Evolutionary conservation across 1,284 basidiomycete species (phyloP).

Genomic region (Ceratobasidium sp.): DNA sequence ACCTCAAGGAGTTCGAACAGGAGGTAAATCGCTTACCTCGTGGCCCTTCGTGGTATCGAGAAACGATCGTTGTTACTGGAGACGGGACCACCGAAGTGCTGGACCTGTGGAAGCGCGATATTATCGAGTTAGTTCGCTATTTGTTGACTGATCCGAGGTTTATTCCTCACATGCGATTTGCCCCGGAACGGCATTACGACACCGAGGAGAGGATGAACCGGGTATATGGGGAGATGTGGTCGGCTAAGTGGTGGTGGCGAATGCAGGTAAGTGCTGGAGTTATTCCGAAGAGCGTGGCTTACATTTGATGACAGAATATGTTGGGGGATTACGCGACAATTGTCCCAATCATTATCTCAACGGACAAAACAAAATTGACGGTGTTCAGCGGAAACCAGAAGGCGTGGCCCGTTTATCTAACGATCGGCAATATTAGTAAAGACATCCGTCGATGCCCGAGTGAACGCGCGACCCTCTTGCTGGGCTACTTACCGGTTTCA

Average conservation of each 20-base stretch:
- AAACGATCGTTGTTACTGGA: slow-evolving; percentile 52
- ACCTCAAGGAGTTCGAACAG: slow-evolving; percentile 49
- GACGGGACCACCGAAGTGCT: slow-evolving; percentile 52
- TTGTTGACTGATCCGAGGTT: slow-evolving; percentile 39
- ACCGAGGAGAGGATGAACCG: background rate
- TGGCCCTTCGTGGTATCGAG: slow-evolving; percentile 52
- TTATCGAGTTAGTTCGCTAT: slow-evolving; percentile 57
- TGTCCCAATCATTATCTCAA: background rate
- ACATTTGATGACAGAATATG: slow-evolving; percentile 20
- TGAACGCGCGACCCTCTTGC: slow-evolving; percentile 22
- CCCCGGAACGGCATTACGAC: slow-evolving; percentile 13
- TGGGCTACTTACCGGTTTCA: slow-evolving; percentile 45
- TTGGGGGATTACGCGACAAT: slow-evolving; percentile 4
- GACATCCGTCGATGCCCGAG: background rate
- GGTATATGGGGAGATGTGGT: slow-evolving; percentile 37
- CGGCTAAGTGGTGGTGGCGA: slow-evolving; percentile 45
- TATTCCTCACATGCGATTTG: slow-evolving; percentile 10
- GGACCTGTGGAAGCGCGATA: slow-evolving; percentile 56
- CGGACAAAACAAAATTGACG: slow-evolving; percentile 12
- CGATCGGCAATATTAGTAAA: slow-evolving; percentile 48
- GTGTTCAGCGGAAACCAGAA: slow-evolving; percentile 8
- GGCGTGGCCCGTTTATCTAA: slow-evolving; percentile 18
- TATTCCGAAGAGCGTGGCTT: too few species aligned
- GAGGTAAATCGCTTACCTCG: slow-evolving; percentile 52
- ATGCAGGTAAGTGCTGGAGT: slow-evolving; percentile 25